These are phyloP conservation scores for Auricularia heimuer DNA, from an alignment of 768 basidiomycete genomes.

Conservation along the genomic window DNA sequence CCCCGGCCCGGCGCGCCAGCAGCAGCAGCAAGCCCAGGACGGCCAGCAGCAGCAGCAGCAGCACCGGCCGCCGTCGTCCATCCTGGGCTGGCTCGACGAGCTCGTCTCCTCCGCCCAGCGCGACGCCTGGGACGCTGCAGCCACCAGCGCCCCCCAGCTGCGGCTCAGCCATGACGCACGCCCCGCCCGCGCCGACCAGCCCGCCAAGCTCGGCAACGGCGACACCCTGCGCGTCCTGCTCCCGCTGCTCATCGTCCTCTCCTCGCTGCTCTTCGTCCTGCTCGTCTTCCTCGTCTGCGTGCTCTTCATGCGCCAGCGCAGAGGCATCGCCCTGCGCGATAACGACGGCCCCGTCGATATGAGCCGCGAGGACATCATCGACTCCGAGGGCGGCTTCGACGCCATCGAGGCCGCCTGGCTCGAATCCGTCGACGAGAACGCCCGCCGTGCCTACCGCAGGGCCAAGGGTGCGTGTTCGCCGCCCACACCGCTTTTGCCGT, in stretches of 20 bases:
- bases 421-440: conserved; percentile 61
- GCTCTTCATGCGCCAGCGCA: conserved; percentile 67
- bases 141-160: background rate
- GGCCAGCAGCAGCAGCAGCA: too few species aligned
- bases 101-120: background rate
- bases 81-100: background rate
- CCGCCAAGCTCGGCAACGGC: conserved; percentile 19
- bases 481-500: background rate
- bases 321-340: conserved; percentile 74
- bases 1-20: background rate
- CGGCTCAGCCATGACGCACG: background rate
- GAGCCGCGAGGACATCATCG: conserved; percentile 80
- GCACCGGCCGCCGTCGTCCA: background rate
- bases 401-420: conserved; percentile 91
- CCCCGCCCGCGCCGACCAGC: conserved; percentile 1
- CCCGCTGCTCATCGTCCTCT: conserved; percentile 87
- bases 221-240: conserved; percentile 81
- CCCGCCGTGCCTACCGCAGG: conserved; percentile 62
- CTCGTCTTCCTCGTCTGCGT: conserved; percentile 86
- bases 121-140: background rate
- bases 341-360: conserved; percentile 89
- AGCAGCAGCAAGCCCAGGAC: background rate
- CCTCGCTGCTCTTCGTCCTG: conserved; percentile 86
- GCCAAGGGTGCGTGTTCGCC: conserved; percentile 58
- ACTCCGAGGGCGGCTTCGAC: conserved; percentile 89